Base-by-base conservation (phyloP, 352 stramenopile genomes). In the Phytophthora pini region DNA sequence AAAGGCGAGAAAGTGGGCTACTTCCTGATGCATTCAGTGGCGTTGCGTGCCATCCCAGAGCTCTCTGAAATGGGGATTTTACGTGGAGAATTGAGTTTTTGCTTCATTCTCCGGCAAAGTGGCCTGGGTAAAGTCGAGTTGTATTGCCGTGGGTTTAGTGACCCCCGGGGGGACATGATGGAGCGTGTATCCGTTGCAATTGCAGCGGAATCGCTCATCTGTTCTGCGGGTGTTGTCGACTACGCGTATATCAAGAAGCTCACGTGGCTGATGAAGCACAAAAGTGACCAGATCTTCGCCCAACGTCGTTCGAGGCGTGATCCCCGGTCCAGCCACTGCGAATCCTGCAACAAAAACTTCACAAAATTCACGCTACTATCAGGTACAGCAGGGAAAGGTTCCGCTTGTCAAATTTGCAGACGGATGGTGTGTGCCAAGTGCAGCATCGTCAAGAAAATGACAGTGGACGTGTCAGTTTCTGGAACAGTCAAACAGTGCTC, bases 381-480 rank as follows among this genome's bases (percentile, higher is more conserved):
- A n/a, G 50, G 34, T 32, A n/a, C 55, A 1, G 13, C 31, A 17
- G 64, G 56, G 24, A 54, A 51, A n/a, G 68, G 68, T 24, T 57
- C 65, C 3, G 43, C 48, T 20, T 91, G 82, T 48, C 68, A 86
- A 47, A 79, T 83, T 17, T 91, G 82, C 40, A 69, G 61, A 2
- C 52, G 61, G 8, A 53, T 77, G n/a, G 65, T 87, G 8, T 89
- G 82, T 59, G 13, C 51, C 22, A 79, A 80, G 29, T 91, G 82
- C 56, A 80, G 64, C 10, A 70, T 89, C 4, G 34, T 79, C 22
- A 89, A 89, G 60, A 82, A 82, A 15, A 76, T 88, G 49, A 79
- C 78, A 2, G 53, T 90, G n/a, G 76, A 90, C 49, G 63, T 88
- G 10, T 68, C 70, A 1, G 13, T 44, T 5, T 66, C 76, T 32